These are phyloP conservation scores for Sporisorium iseilematis-ciliati DNA, from an alignment of 1,284 basidiomycete genomes.

Conservation along the genomic window DNA sequence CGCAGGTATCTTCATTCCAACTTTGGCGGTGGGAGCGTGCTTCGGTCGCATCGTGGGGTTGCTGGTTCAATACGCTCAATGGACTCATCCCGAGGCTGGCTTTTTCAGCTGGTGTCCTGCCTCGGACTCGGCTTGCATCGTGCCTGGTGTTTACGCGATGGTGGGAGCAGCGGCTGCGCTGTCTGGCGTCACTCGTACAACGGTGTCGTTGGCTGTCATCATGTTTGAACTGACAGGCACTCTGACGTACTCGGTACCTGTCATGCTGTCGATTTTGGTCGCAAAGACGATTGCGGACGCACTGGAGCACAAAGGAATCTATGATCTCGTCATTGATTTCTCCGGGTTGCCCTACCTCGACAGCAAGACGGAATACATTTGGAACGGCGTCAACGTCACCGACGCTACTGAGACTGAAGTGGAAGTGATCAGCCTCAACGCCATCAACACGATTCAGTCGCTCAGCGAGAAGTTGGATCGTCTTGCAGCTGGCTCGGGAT, in stretches of 20 bases:
- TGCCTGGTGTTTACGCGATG: slow-evolving; percentile 84
- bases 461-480: slow-evolving; percentile 75
- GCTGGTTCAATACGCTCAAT: slow-evolving; percentile 82
- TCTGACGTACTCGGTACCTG: slow-evolving; percentile 91
- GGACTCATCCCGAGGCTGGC: slow-evolving; percentile 75
- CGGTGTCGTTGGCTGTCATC: slow-evolving; percentile 93
- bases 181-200: slow-evolving; percentile 80
- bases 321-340: slow-evolving; percentile 91
- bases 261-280: slow-evolving; percentile 87
- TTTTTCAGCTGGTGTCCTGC: slow-evolving; percentile 74
- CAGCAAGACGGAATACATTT: slow-evolving; percentile 86
- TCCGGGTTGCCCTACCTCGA: slow-evolving; percentile 81
- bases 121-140: slow-evolving; percentile 72
- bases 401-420: slow-evolving; percentile 62
- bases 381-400: slow-evolving; percentile 72
- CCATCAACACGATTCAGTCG: slow-evolving; percentile 74
- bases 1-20: slow-evolving; percentile 96
- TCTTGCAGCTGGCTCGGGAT: slow-evolving; percentile 49
- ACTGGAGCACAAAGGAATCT: slow-evolving; percentile 92
- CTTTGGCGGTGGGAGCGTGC: slow-evolving; percentile 93
- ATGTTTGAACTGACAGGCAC: slow-evolving; percentile 97
- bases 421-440: slow-evolving; percentile 72
- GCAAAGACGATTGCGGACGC: slow-evolving; percentile 88
- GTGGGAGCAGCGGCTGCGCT: slow-evolving; percentile 84
- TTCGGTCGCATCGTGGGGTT: slow-evolving; percentile 92